phyloP scores from a whole-genome alignment of 1,284 basidiomycete genomes.

The Fomitopsis palustris region DNA sequence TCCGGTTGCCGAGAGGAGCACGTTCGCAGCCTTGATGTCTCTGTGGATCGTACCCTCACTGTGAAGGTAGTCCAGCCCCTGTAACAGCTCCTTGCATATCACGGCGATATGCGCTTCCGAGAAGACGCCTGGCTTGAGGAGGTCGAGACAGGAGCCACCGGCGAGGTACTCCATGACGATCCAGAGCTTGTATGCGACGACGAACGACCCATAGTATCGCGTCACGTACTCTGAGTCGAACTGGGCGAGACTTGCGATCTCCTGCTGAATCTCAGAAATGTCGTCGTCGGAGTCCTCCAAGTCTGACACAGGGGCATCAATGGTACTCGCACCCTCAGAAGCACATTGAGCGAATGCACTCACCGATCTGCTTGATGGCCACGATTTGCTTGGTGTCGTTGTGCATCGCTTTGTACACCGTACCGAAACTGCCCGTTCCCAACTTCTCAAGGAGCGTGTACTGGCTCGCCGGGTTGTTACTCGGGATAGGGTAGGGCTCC shows the following conservation, averaged over 20 bases:
- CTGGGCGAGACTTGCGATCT: slow-evolving; percentile 93
- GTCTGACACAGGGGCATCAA: slow-evolving; percentile 40
- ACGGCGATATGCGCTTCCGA: slow-evolving; percentile 93
- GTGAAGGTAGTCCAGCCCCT: slow-evolving; percentile 96
- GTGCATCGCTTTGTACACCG: slow-evolving; percentile 96
- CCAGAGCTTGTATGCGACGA: slow-evolving; percentile 97
- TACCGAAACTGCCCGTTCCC: slow-evolving; percentile 96
- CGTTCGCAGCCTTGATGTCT: slow-evolving; percentile 98
- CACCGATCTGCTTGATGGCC: slow-evolving; percentile 97
- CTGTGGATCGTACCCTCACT: slow-evolving; percentile 94
- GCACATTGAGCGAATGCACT: slow-evolving; percentile 18
- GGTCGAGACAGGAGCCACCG: slow-evolving; percentile 95
- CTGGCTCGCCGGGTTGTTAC: slow-evolving; percentile 79
- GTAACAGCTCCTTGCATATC: slow-evolving; percentile 88
- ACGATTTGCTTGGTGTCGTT: slow-evolving; percentile 92
- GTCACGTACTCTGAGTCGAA: slow-evolving; percentile 97
- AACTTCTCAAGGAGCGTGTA: slow-evolving; percentile 95
- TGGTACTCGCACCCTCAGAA: slow-evolving; percentile 4
- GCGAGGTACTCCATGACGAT: slow-evolving; percentile 99
- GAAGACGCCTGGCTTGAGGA: slow-evolving; percentile 89
- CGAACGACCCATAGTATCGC: slow-evolving; percentile 95
- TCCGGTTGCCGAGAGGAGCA: slow-evolving; percentile 86
- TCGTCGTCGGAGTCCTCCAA: slow-evolving; percentile 91
- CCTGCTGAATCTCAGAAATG: slow-evolving; percentile 96
- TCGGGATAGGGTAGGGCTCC: slow-evolving; percentile 67